Evolutionary conservation across 169 alveolate species (phyloP), one percentile per base, ranked within the genome.

Genomic region (Plasmodium knowlesi): DNA sequence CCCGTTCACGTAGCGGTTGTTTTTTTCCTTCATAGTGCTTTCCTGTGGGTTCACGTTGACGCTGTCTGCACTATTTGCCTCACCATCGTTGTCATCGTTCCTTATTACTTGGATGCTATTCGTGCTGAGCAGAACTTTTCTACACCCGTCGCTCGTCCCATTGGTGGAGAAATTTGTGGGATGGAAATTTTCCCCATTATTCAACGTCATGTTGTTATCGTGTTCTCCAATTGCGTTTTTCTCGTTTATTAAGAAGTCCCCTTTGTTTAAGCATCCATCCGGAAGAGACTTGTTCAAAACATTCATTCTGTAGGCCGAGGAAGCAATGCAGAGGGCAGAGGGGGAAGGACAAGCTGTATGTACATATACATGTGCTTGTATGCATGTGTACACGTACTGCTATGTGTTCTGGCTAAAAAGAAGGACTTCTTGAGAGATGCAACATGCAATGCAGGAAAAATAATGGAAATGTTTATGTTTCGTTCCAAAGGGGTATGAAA

Each of bases 221-320:
- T 70, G 19, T 76, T 53, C 67, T n/a, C 39, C 22, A 54, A 54
- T 46, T 30, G 9, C 25, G 67, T 54, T 76, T 10, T 50, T 76
- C 16, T 34, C 86, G n/a, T 86, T 70, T 57, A 76, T 86, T 30
- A 86, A 74, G 54, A 30, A 86, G 25, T 86, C 80, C 14, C 22
- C 34, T 86, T 74, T 76, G 46, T 74, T 41, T 57, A 86, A 39
- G 61, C 54, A n/a, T 30, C 1, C n/a, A 53, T 50, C 30, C 25
- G 85, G 32, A 39, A 54, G n/a, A 76, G 78, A 81, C 43, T 76
- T 86, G 30, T 81, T 76, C 57, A 86, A 74, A 61, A 57, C 83
- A 85, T 43, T 50, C 93, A 76, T 86, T 53, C 22, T 53, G 39
- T 32, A 30, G 53, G 71, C 16, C 71, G 14, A 43, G 74, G 70